Percentiles rank a stretch among this genome's conserved stretches.
These are phyloP conservation scores for Pulveroboletus ravenelii DNA, from an alignment of 768 basidiomycete genomes.

Conservation along the genomic window DNA sequence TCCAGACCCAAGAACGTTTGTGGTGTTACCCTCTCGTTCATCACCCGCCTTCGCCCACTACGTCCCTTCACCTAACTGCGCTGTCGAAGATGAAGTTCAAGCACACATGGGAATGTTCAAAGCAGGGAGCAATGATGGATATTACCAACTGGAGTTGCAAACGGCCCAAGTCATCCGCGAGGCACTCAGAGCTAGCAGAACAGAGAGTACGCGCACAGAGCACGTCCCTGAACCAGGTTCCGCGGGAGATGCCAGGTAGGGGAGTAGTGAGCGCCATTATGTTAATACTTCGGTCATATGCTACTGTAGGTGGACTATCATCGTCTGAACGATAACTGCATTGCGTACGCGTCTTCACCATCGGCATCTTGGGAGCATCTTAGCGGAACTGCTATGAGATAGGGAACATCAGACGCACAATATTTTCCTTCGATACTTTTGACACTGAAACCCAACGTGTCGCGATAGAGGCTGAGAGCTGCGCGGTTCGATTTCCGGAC, in stretches of 20 bases:
- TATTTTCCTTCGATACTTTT: constrained; percentile 85
- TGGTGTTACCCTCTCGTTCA: constrained; percentile 58
- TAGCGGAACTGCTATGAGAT: constrained; percentile 2
- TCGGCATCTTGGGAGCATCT: constrained; percentile 65
- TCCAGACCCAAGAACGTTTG: constrained; percentile 64
- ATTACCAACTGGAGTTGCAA: constrained; percentile 77
- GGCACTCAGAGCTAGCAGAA: constrained; percentile 34
- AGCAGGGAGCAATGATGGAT: constrained; percentile 78
- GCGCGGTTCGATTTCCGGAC: constrained; percentile 95
- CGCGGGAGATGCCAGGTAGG: constrained; percentile 1
- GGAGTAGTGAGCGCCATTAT: constrained; percentile 3
- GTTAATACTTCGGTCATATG: constrained; percentile 5
- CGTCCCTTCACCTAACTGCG: constrained; percentile 56
- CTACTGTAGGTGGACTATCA: constrained; percentile 7
- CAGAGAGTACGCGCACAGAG: neutral
- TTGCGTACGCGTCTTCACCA: constrained; percentile 91
- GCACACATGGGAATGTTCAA: constrained; percentile 91
- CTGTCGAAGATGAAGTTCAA: constrained; percentile 71
- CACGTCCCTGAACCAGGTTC: neutral
- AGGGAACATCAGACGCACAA: constrained; percentile 52
- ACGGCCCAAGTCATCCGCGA: constrained; percentile 59
- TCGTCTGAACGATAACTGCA: constrained; percentile 62
- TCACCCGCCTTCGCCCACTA: constrained; percentile 52
- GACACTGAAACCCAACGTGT: constrained; percentile 86
- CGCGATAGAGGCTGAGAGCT: constrained; percentile 82